These are phyloP conservation scores for Fusarium sp. DNA, from an alignment of 2,329 filamentous ascomycete genomes.

Conservation along the genomic window DNA sequence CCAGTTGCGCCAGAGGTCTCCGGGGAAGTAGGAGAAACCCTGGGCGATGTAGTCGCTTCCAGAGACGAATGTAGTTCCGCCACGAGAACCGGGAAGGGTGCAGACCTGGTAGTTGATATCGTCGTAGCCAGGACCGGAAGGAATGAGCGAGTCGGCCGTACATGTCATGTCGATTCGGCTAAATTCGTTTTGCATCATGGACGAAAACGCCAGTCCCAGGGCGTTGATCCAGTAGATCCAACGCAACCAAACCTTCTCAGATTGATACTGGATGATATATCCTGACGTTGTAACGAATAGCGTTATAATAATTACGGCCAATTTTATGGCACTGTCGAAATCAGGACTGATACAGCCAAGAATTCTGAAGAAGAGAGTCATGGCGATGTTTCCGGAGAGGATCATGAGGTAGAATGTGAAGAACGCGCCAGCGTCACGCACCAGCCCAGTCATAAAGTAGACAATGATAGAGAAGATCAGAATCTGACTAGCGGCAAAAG, in stretches of 20 bases:
- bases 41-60: slow-evolving; percentile 77
- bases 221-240: slow-evolving; percentile 87
- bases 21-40: slow-evolving; percentile 74
- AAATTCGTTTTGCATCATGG: slow-evolving; percentile 92
- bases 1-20: slow-evolving; percentile 84
- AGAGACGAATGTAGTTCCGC: slow-evolving; percentile 72
- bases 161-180: slow-evolving; percentile 76
- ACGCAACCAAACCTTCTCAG: slow-evolving; percentile 79
- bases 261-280: slow-evolving; percentile 85
- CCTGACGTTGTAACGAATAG: slow-evolving; percentile 85
- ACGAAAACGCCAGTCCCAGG: slow-evolving; percentile 79
- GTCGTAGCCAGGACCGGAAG: slow-evolving; percentile 75
- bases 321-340: slow-evolving; percentile 88
- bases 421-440: slow-evolving; percentile 78
- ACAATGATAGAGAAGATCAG: slow-evolving; percentile 79
- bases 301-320: slow-evolving; percentile 82
- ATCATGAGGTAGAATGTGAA: slow-evolving; percentile 82
- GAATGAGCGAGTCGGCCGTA: slow-evolving; percentile 74
- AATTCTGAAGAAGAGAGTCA: slow-evolving; percentile 83
- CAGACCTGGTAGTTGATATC: slow-evolving; percentile 83
- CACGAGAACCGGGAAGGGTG: slow-evolving; percentile 77
- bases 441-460: slow-evolving; percentile 82
- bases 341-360: slow-evolving; percentile 81
- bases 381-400: slow-evolving; percentile 74
- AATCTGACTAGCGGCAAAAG: slow-evolving; percentile 78